A percentile compares a stretch with the other conserved stretches of the same genome.
Evolutionary conservation across 169 alveolate species (phyloP).

Genomic region (Plasmodium inui): DNA sequence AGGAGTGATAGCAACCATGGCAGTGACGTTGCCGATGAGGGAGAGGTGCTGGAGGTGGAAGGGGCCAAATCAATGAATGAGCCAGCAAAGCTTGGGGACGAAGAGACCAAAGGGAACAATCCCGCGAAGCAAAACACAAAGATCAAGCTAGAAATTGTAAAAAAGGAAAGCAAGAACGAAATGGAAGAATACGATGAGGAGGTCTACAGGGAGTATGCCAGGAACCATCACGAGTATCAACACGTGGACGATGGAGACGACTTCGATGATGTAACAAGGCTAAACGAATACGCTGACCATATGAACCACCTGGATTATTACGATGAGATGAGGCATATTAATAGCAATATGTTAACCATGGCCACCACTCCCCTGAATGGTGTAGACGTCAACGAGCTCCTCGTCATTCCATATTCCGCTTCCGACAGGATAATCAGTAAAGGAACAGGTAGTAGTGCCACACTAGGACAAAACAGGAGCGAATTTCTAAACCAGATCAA

Average conservation of each 20-base stretch:
- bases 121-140: neutral
- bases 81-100: neutral
- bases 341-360: neutral
- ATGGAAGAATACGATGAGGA: slow-evolving; percentile 29
- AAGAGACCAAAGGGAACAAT: neutral
- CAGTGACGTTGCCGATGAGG: neutral
- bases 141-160: neutral
- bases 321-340: neutral
- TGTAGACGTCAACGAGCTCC: slow-evolving; percentile 46
- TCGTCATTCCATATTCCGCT: slow-evolving; percentile 56
- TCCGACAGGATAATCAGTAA: slow-evolving; percentile 22
- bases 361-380: neutral
- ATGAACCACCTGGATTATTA: slow-evolving; percentile 26
- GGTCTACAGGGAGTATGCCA: slow-evolving; percentile 8
- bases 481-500: slow-evolving; percentile 57
- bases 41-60: neutral
- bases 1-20: neutral
- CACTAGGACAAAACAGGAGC: slow-evolving; percentile 5
- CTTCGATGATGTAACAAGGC: neutral
- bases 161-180: neutral
- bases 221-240: neutral
- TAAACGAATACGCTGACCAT: neutral
- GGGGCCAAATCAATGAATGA: neutral
- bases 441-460: slow-evolving; percentile 11
- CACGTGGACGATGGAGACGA: neutral